A percentile compares a stretch with the other conserved stretches of the same genome.
phyloP scores from a whole-genome alignment of 2,329 filamentous ascomycete genomes.

The Pochonia chlamydosporia region DNA sequence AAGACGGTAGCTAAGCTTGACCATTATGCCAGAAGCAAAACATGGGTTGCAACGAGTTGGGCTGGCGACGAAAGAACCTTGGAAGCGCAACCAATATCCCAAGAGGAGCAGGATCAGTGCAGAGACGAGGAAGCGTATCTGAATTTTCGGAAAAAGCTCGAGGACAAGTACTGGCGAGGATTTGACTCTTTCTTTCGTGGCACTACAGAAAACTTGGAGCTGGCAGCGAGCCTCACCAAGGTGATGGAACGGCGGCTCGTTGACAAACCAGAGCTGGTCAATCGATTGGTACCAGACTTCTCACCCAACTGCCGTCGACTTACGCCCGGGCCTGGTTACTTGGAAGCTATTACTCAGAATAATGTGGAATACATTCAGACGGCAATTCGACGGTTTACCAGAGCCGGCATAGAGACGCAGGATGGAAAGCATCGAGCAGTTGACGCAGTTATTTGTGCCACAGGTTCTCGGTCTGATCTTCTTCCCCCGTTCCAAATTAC shows the following conservation, averaged over 20 bases:
- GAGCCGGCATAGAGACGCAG: slow-evolving; percentile 51
- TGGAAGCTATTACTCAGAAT: slow-evolving; percentile 55
- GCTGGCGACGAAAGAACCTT: slow-evolving; percentile 48
- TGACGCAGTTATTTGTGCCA: slow-evolving; percentile 63
- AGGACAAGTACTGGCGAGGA: slow-evolving; percentile 56
- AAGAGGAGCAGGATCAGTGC: slow-evolving; percentile 54
- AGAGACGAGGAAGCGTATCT: slow-evolving; percentile 56
- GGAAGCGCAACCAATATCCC: slow-evolving; percentile 47
- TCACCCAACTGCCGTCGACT: slow-evolving; percentile 58
- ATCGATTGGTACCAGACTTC: slow-evolving; percentile 55
- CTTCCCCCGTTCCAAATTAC: slow-evolving; percentile 56
- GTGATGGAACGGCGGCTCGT: slow-evolving; percentile 49
- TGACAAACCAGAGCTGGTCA: slow-evolving; percentile 49
- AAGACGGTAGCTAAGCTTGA: slow-evolving; percentile 45
- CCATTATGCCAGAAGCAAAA: slow-evolving; percentile 59
- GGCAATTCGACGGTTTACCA: slow-evolving; percentile 52
- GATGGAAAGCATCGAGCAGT: slow-evolving; percentile 53
- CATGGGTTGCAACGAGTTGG: slow-evolving; percentile 63
- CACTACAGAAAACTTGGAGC: slow-evolving; percentile 40
- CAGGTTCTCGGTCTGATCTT: slow-evolving; percentile 57
- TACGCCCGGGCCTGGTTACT: slow-evolving; percentile 61
- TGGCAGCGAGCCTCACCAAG: slow-evolving; percentile 36
- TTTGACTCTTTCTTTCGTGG: slow-evolving; percentile 50
- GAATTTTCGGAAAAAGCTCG: slow-evolving; percentile 49
- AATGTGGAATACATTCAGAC: slow-evolving; percentile 58